Percentiles rank a stretch among this genome's conserved stretches.
Evolutionary conservation across 352 stramenopile species (phyloP).

Genomic region (Pythium phragmitis): DNA sequence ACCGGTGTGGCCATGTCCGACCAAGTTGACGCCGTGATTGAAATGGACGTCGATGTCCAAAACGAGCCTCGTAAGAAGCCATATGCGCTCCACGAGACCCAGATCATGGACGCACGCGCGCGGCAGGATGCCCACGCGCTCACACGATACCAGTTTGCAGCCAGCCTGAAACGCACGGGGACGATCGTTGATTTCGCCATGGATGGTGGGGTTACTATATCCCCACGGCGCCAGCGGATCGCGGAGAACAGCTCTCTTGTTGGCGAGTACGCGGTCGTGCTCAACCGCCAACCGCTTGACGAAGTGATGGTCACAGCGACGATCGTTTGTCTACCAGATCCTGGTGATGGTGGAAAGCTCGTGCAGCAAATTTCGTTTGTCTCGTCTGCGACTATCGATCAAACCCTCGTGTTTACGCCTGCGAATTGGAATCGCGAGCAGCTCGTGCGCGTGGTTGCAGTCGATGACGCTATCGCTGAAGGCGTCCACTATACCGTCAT

Average conservation of each 20-base stretch:
- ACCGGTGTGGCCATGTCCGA: constrained; percentile 45
- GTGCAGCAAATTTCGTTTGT: constrained; percentile 50
- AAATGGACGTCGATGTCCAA: constrained; percentile 41
- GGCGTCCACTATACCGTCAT: constrained; percentile 62
- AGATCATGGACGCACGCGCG: constrained; percentile 47
- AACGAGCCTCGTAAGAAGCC: constrained; percentile 40
- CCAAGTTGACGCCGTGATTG: constrained; percentile 41
- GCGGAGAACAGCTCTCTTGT: constrained; percentile 40
- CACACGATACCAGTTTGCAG: constrained; percentile 52
- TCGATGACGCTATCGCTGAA: constrained; percentile 61
- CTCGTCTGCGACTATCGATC: constrained; percentile 20
- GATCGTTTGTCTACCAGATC: constrained; percentile 39
- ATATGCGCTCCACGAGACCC: constrained; percentile 46
- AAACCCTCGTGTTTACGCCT: constrained; percentile 42
- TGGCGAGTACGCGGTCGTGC: constrained; percentile 62
- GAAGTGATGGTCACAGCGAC: constrained; percentile 44
- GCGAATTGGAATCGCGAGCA: constrained; percentile 75
- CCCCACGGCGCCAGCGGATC: constrained; percentile 45
- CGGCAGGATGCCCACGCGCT: constrained; percentile 18
- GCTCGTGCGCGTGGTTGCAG: constrained; percentile 44
- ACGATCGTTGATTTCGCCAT: constrained; percentile 72
- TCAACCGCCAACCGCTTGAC: constrained; percentile 61
- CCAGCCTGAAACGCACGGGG: constrained; percentile 47
- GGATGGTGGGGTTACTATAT: constrained; percentile 63
- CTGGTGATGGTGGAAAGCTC: constrained; percentile 10